These are phyloP conservation scores for Gossypium schwendimanii DNA, from an alignment of 441 rosid genomes.

Conservation along the genomic window DNA sequence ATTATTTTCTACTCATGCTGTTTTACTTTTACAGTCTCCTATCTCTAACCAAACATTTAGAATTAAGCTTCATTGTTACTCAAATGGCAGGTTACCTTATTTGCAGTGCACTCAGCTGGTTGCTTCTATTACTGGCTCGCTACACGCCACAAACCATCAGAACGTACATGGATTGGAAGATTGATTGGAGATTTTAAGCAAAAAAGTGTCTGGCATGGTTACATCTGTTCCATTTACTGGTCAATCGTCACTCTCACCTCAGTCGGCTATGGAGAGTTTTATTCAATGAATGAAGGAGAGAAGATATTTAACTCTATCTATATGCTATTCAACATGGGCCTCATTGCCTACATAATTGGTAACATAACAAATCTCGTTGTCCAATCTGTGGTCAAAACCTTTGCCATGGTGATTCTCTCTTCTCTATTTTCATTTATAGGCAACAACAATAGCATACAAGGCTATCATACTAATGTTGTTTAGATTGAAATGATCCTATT, in stretches of 20 bases:
- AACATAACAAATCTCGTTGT: slow-evolving; percentile 92
- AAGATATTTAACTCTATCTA: slow-evolving; percentile 66
- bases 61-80: neutral
- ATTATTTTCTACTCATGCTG: neutral
- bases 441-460: neutral
- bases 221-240: slow-evolving; percentile 90
- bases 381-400: slow-evolving; percentile 58
- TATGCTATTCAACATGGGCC: slow-evolving; percentile 87
- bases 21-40: neutral
- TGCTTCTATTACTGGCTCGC: slow-evolving; percentile 80
- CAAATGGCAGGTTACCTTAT: slow-evolving; percentile 57
- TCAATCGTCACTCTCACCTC: slow-evolving; percentile 85
- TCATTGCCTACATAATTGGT: slow-evolving; percentile 80
- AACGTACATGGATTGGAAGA: slow-evolving; percentile 71
- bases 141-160: slow-evolving; percentile 31
- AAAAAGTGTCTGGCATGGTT: slow-evolving; percentile 69
- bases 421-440: neutral
- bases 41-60: neutral
- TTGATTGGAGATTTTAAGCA: slow-evolving; percentile 46
- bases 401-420: slow-evolving; percentile 47
- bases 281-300: slow-evolving; percentile 62
- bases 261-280: slow-evolving; percentile 90
- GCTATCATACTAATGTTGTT: too few relatives aligned
- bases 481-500: too few relatives aligned
- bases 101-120: slow-evolving; percentile 74